phyloP scores from a whole-genome alignment of 352 stramenopile genomes.

The Globisporangium heterothallicum region DNA sequence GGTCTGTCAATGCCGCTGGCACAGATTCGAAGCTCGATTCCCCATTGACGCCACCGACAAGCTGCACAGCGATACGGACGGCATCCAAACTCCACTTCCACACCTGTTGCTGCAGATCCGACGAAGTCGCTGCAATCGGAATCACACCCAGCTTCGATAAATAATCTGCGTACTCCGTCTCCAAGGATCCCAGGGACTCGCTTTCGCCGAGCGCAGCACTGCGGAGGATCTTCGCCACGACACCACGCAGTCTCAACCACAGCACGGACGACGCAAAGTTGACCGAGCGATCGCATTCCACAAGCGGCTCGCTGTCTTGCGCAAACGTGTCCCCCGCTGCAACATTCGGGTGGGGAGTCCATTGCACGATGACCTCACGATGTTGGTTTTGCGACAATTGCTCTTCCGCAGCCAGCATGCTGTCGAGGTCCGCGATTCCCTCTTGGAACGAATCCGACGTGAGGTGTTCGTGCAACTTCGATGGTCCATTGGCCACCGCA shows the following conservation, averaged over 20 bases:
- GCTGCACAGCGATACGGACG: conserved; percentile 8
- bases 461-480: conserved; percentile 49
- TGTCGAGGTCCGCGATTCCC: conserved; percentile 33
- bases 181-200: conserved; percentile 20
- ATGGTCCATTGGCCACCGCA: conserved; percentile 26
- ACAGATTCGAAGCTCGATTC: conserved; percentile 3
- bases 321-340: conserved; percentile 36
- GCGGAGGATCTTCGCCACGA: conserved; percentile 47
- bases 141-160: conserved; percentile 17
- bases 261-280: conserved; percentile 32
- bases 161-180: conserved; percentile 25
- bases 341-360: conserved; percentile 36
- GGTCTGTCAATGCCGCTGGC: conserved; percentile 17
- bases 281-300: conserved; percentile 68
- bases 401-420: conserved; percentile 22
- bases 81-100: conserved; percentile 51
- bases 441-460: conserved; percentile 30
- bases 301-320: conserved; percentile 28
- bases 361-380: conserved; percentile 71
- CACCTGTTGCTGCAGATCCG: conserved; percentile 29
- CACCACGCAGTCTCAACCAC: conserved; percentile 61
- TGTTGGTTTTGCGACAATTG: conserved; percentile 75
- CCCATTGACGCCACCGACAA: conserved; percentile 2
- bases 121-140: not conserved
- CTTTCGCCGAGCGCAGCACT: conserved; percentile 24